phyloP scores from a whole-genome alignment of 345 rosid species.

The Sisymbrium irio region DNA sequence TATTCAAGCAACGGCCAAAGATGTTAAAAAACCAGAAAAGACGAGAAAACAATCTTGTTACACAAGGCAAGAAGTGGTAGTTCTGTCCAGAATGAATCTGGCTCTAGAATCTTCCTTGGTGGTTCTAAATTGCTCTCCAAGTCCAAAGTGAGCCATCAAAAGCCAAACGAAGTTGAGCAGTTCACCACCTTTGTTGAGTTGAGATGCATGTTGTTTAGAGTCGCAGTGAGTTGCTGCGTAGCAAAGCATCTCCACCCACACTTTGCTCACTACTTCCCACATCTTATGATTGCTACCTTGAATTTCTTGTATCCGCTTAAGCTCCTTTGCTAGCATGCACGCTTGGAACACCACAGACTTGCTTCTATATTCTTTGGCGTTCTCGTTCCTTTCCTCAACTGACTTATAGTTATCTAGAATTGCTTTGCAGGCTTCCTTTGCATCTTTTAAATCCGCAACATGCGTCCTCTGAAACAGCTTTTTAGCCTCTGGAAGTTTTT shows the following conservation, averaged over 20 bases:
- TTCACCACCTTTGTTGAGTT: slow-evolving; percentile 48
- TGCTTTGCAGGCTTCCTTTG: slow-evolving; percentile 13
- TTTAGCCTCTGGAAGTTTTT: neutral
- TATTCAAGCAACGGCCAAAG: neutral
- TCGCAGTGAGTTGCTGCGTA: slow-evolving; percentile 27
- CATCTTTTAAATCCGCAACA: neutral
- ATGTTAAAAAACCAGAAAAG: neutral
- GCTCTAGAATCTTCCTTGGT: slow-evolving; percentile 42
- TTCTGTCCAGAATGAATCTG: neutral
- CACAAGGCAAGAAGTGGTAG: neutral
- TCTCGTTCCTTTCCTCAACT: neutral
- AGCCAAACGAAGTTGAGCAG: slow-evolving; percentile 51
- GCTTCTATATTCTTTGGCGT: neutral
- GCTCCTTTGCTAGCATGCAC: slow-evolving; percentile 44
- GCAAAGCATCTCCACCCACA: slow-evolving; percentile 32
- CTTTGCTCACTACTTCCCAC: slow-evolving; percentile 29
- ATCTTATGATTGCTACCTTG: neutral
- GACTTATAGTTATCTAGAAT: slow-evolving; percentile 1
- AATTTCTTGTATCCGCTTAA: neutral
- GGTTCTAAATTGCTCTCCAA: slow-evolving; percentile 41
- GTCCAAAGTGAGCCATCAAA: slow-evolving; percentile 52
- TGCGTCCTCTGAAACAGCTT: slow-evolving; percentile 31
- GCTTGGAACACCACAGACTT: slow-evolving; percentile 49
- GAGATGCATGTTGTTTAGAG: slow-evolving; percentile 34
- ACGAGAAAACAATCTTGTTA: neutral